Evolutionary conservation across 1,139 yeast species (phyloP), one percentile per base, ranked within the genome.

Genomic region (Blastobotrys aristatus): DNA sequence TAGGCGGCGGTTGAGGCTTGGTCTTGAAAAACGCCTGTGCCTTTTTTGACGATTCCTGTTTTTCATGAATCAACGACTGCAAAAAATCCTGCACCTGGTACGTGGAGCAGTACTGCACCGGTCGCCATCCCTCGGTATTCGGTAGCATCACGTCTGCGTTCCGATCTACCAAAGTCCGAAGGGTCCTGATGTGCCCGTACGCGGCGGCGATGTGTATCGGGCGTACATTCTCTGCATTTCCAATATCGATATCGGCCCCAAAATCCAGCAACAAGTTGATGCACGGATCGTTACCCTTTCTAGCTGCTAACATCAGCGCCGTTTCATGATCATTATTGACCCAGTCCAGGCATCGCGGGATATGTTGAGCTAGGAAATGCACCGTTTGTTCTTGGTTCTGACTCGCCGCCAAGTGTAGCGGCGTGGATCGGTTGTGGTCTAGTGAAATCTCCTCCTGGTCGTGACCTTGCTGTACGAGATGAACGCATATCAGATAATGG

Each of bases 121-220:
- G 92, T 11, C 72, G 68, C 83, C 94, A 84, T 2, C 89, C 89
- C 32, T 74, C 74, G 6, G 67, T 65, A 62, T 89, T 89, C 40
- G 72, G 69, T 17, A 75, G 64, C 16, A 71, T 68, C 30, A 73
- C 70, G 48, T 76, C 73, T 1, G 80, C 79, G 27, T 73, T 68
- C 35, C 77, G 73, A 36, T 71, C 73, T 1, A 85, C 63, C 32
- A 90, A 66, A 21, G 80, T 72, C 50, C 79, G 75, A 46, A 86
- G 68, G 50, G 94, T 84, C 43, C 78, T 78, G 22, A 77, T 61
- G 53, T 80, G 78, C 3, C 95, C 96, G 59, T 76, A 81, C 52
- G 87, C 87, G 57, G 89, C 80, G 7, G 95, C 88, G 18, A 84
- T 66, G 63, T 90, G 97, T 27, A 90, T 66, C 4, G 94, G 81